These are phyloP conservation scores for Salix caprea DNA, from an alignment of 345 rosid species.

Conservation along the genomic window DNA sequence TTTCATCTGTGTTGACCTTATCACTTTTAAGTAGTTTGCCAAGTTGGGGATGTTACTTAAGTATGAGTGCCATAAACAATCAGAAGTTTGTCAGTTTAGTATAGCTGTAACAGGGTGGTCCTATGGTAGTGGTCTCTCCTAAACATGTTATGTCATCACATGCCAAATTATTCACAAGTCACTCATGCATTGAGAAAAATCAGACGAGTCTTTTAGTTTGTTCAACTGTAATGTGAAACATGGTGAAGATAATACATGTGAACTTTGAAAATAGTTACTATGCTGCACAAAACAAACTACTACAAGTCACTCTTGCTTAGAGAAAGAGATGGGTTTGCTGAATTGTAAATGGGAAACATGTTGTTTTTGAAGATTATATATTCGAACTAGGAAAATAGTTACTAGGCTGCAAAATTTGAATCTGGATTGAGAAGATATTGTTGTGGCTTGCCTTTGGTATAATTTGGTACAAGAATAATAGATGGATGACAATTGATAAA, in stretches of 20 bases:
- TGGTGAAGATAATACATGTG: neutral
- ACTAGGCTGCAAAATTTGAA: neutral
- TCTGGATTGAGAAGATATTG: neutral
- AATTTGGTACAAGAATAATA: neutral
- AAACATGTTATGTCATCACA: neutral
- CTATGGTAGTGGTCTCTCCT: neutral
- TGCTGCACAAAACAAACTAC: neutral
- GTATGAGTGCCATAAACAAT: neutral
- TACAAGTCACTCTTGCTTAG: neutral
- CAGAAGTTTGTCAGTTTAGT: neutral
- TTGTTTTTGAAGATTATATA: neutral
- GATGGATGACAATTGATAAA: neutral
- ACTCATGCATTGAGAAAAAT: neutral
- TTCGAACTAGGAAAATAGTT: neutral
- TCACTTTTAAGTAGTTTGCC: neutral
- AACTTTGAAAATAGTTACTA: neutral
- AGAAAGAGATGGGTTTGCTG: conserved; percentile 4
- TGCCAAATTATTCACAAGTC: neutral
- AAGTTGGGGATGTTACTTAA: neutral
- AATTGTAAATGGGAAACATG: neutral
- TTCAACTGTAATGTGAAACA: neutral
- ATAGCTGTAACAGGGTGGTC: neutral
- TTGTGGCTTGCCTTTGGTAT: neutral
- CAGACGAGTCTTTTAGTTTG: neutral
- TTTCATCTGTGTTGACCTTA: neutral